Evolutionary conservation across 2,329 filamentous ascomycete genomes (phyloP).

Genomic region (Hymenoscyphus occultus): DNA sequence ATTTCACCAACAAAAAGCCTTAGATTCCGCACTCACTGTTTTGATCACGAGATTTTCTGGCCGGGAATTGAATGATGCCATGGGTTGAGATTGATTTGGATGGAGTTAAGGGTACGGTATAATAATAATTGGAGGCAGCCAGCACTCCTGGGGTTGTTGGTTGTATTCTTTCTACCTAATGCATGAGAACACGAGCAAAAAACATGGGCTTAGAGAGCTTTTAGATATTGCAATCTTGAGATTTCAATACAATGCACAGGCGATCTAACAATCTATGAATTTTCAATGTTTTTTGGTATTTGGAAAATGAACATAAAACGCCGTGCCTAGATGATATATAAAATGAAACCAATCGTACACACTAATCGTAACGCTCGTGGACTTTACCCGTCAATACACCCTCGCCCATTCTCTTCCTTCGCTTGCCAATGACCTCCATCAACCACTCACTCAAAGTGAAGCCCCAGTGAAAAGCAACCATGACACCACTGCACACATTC

Average conservation of each 20-base stretch:
- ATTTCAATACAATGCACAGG: conserved; percentile 1
- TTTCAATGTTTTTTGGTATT: conserved; percentile 5
- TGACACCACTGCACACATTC: conserved; percentile 85
- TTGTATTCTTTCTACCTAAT: conserved; percentile 6
- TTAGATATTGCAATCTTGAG: neutral
- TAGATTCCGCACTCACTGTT: neutral
- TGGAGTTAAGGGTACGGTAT: conserved; percentile 7
- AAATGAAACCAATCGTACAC: conserved; percentile 5
- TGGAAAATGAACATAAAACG: conserved; percentile 2
- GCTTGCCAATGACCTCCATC: conserved; percentile 49
- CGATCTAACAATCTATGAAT: neutral
- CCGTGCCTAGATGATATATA: conserved; percentile 9
- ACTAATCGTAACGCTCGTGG: conserved; percentile 32
- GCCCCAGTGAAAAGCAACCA: conserved; percentile 92
- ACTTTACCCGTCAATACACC: conserved; percentile 37
- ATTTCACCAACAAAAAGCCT: conserved; percentile 25
- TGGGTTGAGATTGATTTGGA: conserved; percentile 6
- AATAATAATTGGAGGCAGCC: conserved; percentile 8
- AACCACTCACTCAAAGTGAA: conserved; percentile 82
- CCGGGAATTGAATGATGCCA: neutral
- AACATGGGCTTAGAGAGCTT: neutral
- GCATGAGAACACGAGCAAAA: conserved; percentile 5
- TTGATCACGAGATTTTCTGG: neutral
- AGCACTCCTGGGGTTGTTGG: neutral
- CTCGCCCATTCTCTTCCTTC: conserved; percentile 35